phyloP scores from a whole-genome alignment of 108 stramenopile genomes.

The Pseudonitzschia delicatissima region DNA sequence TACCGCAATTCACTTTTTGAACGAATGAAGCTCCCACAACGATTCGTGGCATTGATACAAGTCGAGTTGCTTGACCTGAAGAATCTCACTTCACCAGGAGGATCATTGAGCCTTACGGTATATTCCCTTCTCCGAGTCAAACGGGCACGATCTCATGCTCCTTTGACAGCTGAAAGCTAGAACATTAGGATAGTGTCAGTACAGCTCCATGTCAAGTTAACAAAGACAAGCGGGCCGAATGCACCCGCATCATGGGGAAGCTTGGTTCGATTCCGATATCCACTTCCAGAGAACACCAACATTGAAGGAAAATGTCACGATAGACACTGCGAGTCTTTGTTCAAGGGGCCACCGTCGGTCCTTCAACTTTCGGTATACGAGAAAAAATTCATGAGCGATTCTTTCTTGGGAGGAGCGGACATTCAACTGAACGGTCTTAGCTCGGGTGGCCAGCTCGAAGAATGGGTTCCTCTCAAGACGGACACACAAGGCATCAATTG shows the following conservation, averaged over 20 bases:
- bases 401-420: constrained; percentile 74
- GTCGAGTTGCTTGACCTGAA: constrained; percentile 94
- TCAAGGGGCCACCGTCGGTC: constrained; percentile 81
- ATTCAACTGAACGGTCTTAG: constrained; percentile 67
- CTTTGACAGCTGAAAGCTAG: constrained; percentile 72
- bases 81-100: constrained; percentile 90
- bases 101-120: constrained; percentile 71
- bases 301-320: constrained; percentile 72
- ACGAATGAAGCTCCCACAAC: constrained; percentile 76
- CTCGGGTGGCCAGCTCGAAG: constrained; percentile 81
- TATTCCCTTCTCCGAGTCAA: constrained; percentile 81
- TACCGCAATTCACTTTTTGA: constrained; percentile 84
- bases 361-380: constrained; percentile 85
- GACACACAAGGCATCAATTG: constrained; percentile 75
- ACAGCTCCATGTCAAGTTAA: constrained; percentile 66
- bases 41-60: constrained; percentile 87
- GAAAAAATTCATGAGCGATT: constrained; percentile 87
- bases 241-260: constrained; percentile 91
- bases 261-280: constrained; percentile 78
- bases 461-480: constrained; percentile 84
- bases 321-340: constrained; percentile 71
- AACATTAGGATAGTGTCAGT: constrained; percentile 76
- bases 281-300: constrained; percentile 75
- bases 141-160: constrained; percentile 56
- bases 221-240: constrained; percentile 80